Conservation (phyloP, 2,329 filamentous ascomycete species). For the Rhinocladiella similis region DNA sequence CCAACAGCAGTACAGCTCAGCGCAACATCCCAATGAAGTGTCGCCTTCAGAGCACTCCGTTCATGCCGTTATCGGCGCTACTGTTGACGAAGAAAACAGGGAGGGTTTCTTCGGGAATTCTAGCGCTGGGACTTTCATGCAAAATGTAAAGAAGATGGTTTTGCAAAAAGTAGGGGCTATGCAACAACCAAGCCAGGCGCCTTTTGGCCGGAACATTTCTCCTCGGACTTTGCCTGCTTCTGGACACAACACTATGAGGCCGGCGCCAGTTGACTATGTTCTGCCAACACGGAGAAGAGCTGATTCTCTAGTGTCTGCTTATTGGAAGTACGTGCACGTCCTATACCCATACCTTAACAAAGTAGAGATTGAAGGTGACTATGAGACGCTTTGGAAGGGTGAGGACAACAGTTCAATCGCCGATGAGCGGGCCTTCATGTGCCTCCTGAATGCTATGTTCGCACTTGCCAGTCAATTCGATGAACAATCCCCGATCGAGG, state of each 20-base stretch:
- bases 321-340: conserved; percentile 50
- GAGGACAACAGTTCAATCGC: conserved; percentile 28
- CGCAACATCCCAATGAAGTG: not conserved
- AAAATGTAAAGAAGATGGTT: conserved; percentile 41
- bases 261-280: conserved; percentile 36
- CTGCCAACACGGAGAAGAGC: conserved; percentile 48
- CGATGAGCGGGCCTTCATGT: conserved; percentile 47
- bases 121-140: conserved; percentile 50
- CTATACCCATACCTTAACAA: conserved; percentile 50
- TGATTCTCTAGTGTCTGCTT: conserved; percentile 47
- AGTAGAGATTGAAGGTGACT: conserved; percentile 39
- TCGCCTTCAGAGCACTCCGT: conserved; percentile 29
- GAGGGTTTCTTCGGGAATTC: conserved; percentile 37
- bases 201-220: not conserved
- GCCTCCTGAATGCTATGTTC: conserved; percentile 49
- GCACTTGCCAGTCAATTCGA: conserved; percentile 48
- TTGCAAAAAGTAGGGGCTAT: conserved; percentile 5
- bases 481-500: conserved; percentile 42
- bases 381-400: conserved; percentile 44
- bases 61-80: conserved; percentile 47
- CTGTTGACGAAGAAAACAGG: conserved; percentile 45
- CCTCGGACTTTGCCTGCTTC: conserved; percentile 14
- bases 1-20: not conserved
- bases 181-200: not conserved
- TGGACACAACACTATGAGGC: conserved; percentile 27